These are phyloP conservation scores for Colletotrichum lindemuthianum DNA, from an alignment of 2,329 filamentous ascomycete species.

Conservation along the genomic window DNA sequence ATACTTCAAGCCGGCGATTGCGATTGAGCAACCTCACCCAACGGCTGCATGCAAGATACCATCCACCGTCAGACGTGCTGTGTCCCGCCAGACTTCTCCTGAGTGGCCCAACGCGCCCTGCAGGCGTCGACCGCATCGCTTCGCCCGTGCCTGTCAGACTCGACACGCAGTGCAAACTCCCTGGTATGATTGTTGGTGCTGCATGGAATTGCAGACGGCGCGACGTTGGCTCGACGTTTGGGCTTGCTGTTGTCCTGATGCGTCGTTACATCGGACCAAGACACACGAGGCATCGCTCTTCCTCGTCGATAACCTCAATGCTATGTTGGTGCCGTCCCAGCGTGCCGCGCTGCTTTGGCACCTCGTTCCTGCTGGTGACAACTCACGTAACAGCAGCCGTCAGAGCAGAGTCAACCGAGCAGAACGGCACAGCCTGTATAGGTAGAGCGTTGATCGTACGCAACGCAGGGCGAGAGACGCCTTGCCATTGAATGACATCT, in stretches of 20 bases:
- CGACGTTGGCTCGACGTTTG: not conserved
- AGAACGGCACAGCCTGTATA: too few species aligned
- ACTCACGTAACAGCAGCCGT: too few species aligned
- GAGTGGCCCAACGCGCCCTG: conserved; percentile 8
- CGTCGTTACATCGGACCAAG: conserved; percentile 1
- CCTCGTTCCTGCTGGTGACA: too few species aligned
- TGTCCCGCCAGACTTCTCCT: conserved; percentile 16
- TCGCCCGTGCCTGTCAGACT: conserved; percentile 28
- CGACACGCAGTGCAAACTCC: conserved; percentile 27
- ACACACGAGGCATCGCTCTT: not conserved
- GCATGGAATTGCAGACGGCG: conserved; percentile 3
- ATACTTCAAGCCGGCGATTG: conserved; percentile 1
- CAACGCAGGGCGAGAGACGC: too few species aligned
- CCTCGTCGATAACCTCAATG: too few species aligned
- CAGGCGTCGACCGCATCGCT: conserved; percentile 16
- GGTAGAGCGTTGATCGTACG: too few species aligned
- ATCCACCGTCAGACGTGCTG: conserved; percentile 16
- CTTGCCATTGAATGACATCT: not conserved
- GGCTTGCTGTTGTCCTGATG: not conserved
- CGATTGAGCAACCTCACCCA: conserved; percentile 21
- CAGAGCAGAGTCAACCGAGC: too few species aligned
- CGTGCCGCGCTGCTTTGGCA: too few species aligned
- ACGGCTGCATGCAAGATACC: conserved; percentile 27
- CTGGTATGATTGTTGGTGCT: conserved; percentile 12
- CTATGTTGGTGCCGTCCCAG: too few species aligned